Evolutionary conservation across 2,329 filamentous ascomycete species (phyloP), one percentile per base, ranked within the genome.

Genomic region (Ophiocordyceps australis): DNA sequence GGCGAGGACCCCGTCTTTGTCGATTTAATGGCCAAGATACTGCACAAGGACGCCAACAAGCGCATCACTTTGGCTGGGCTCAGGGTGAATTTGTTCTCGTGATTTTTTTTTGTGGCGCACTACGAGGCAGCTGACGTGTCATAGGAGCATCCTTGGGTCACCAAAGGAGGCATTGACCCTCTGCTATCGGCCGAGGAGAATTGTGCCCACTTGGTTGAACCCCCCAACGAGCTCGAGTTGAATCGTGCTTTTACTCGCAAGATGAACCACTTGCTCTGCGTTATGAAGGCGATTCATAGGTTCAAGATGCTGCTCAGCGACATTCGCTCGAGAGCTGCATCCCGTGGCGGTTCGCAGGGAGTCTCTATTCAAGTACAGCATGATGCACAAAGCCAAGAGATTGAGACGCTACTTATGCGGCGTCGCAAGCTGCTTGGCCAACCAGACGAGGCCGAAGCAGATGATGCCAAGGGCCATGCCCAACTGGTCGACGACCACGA

Each of bases 101-200:
- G n/a, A n/a, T n/a, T 19, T 19, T 10, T 19, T 19, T 19, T 19
- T 10, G 10, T 10, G 7, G 17, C 17, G n/a, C n/a, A n/a, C n/a
- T n/a, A n/a, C n/a, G n/a, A n/a, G n/a, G n/a, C n/a, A n/a, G n/a
- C n/a, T n/a, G n/a, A n/a, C n/a, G 18, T 4, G 17, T 9, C 20
- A 7, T 11, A 94, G 86, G 67, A 75, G 39, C 89, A 98, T 45
- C 70, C 82, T 0, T 98, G 89, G 89, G 82, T 98, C 10, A 95
- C 86, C 5, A 77, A 71, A 40, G 53, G 66, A 29, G 85, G 82
- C 10, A 64, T 57, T 7, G 86, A 95, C 47, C 70, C 70, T 32
- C 57, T 98, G 10, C 60, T 95, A 9, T 69, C 81, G 7, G 65
- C 69, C 23, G 77, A 83, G 35, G 85, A 94, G 42, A 98, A 98